Evolutionary conservation across 179 eudicot genomes (phyloP).

Genomic region (Spinacia oleracea): DNA sequence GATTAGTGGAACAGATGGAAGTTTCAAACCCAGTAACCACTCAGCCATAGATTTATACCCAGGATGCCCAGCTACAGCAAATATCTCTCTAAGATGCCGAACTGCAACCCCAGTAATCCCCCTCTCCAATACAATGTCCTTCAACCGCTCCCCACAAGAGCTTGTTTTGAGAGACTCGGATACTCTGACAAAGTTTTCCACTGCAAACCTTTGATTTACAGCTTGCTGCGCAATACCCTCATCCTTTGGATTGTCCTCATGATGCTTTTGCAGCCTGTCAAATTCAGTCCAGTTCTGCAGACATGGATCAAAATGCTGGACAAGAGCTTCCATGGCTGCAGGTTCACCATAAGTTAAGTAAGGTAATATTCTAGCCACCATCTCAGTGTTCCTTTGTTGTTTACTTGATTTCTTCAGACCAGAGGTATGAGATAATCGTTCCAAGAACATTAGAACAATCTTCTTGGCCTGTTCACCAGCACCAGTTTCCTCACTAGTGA

Average conservation of each 20-base stretch:
- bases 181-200: slow-evolving; percentile 96
- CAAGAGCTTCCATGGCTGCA: slow-evolving; percentile 96
- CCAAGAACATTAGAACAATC: slow-evolving; percentile 95
- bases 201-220: slow-evolving; percentile 72
- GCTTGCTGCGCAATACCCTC: slow-evolving; percentile 70
- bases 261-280: slow-evolving; percentile 70
- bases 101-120: slow-evolving; percentile 79
- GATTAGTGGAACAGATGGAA: slow-evolving; percentile 87
- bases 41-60: slow-evolving; percentile 64
- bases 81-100: slow-evolving; percentile 61
- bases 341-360: slow-evolving; percentile 98
- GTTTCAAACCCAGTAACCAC: slow-evolving; percentile 72
- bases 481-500: slow-evolving; percentile 77
- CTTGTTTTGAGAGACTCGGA: slow-evolving; percentile 97
- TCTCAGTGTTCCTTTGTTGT: slow-evolving; percentile 98
- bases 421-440: slow-evolving; percentile 82
- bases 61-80: slow-evolving; percentile 71
- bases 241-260: slow-evolving; percentile 71
- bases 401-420: slow-evolving; percentile 87
- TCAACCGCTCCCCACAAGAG: slow-evolving; percentile 93
- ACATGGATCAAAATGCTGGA: slow-evolving; percentile 86
- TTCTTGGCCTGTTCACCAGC: slow-evolving; percentile 95
- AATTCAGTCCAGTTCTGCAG: slow-evolving; percentile 80
- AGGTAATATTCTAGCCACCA: slow-evolving; percentile 99
- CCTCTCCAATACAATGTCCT: slow-evolving; percentile 88